These are phyloP conservation scores for Glonium stellatum DNA, from an alignment of 495 filamentous ascomycete genomes.

Conservation along the genomic window DNA sequence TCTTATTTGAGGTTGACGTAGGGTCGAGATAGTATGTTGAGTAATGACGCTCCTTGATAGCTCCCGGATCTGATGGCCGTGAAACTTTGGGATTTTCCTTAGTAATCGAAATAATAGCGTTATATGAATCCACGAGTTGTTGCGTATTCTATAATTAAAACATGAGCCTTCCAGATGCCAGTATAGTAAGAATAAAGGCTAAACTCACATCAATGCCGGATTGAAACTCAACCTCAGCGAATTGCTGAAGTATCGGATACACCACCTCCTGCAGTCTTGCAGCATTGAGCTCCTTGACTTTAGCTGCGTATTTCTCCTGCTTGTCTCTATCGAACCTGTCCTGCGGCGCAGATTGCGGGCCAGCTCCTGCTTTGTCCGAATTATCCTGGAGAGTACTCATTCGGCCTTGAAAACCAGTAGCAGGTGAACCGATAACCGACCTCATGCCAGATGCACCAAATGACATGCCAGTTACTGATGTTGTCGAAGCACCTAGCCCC, in stretches of 20 bases:
- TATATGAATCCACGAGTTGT: slow-evolving; percentile 70
- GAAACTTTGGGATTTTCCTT: slow-evolving; percentile 53
- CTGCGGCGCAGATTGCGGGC: slow-evolving; percentile 46
- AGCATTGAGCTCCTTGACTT: slow-evolving; percentile 68
- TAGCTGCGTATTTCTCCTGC: slow-evolving; percentile 67
- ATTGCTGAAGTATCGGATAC: slow-evolving; percentile 64
- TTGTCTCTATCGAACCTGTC: slow-evolving; percentile 71
- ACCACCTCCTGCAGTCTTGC: slow-evolving; percentile 56
- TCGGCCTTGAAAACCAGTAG: slow-evolving; percentile 42
- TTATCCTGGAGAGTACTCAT: slow-evolving; percentile 45
- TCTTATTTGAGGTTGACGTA: slow-evolving; percentile 51
- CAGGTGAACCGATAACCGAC: slow-evolving; percentile 77
- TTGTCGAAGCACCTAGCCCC: slow-evolving; percentile 32
- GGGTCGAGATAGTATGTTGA: slow-evolving; percentile 66
- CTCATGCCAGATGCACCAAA: slow-evolving; percentile 66
- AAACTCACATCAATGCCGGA: slow-evolving; percentile 56
- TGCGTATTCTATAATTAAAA: slow-evolving; percentile 30
- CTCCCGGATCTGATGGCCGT: slow-evolving; percentile 45
- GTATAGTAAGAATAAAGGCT: slow-evolving; percentile 22
- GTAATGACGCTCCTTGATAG: slow-evolving; percentile 69
- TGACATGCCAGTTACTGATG: slow-evolving; percentile 30
- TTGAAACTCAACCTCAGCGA: slow-evolving; percentile 61
- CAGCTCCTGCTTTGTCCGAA: slow-evolving; percentile 46
- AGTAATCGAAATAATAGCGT: slow-evolving; percentile 66
- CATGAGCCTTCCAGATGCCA: too few relatives aligned